Base-by-base conservation (phyloP, 148 eudicot genomes). In the Fagopyrum tataricum region DNA sequence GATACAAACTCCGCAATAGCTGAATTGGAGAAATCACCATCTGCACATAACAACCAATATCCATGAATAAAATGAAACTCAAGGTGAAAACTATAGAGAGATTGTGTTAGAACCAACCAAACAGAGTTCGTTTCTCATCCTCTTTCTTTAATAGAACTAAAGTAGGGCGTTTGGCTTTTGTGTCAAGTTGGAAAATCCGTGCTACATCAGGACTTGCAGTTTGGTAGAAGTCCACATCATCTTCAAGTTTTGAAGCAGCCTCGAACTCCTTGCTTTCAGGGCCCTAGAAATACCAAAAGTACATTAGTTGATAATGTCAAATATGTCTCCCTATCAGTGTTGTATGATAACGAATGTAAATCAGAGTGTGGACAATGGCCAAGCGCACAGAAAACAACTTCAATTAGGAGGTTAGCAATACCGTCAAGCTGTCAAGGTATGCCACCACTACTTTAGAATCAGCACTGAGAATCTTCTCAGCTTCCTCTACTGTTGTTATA, bases 81-180 rank as follows among this genome's bases (percentile, higher is more conserved):
- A 39, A 70, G 12, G 43, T 5, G 20, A 76, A 69, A 46, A 18
- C n/a, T 14, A 20, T 0, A 15, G 14, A 37, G 46, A 44, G 24
- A 74, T 41, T 42, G 40, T 56, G 39, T 58, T 40, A 40, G 44
- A 43, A 73, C 88, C 51, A 72, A 91, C 98, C 98, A 83, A 80
- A 94, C 44, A 73, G 68, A 47, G 83, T 79, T 37, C 87, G 69
- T 79, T 94, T 94, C 88, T 91, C 98, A 44, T 74, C 84, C 76
- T 86, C 91, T 72, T 84, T 88, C 90, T 94, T 94, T 72, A 91
- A 71, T 74, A 94, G 70, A 76, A 94, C 89, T 78, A 91, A 48
- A 39, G 88, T 76, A 4, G 98, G 98, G 59, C 87, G 91, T 69
- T 87, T 89, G 56, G 76, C 87, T 23, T 87, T 53, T 18, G 85